Evolutionary conservation across 2,329 filamentous ascomycete genomes (phyloP), one percentile per base, ranked within the genome.

Genomic region (Scleromitrula shiraiana): DNA sequence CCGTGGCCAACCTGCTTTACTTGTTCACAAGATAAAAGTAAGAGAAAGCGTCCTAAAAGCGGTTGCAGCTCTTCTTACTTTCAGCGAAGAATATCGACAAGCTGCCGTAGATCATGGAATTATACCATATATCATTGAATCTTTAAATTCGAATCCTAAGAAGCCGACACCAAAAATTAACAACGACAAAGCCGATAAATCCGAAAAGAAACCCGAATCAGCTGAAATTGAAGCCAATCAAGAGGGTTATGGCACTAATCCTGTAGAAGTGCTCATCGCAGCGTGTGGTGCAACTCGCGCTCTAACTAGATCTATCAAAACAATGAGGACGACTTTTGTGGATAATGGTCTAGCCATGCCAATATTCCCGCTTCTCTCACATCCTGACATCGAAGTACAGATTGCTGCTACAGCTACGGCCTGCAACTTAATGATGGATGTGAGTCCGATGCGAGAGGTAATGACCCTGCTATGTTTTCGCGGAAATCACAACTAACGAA

Each of bases 371-470:
- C 78, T 96, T 38, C 73, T 97, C 54, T 80, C 75, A 49, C 85
- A 93, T 64, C 74, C 76, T 6, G 80, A 93, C 56, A 68, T 88
- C 26, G 82, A 91, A 44, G 82, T 97, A 4, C 85, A 90, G 62
- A 83, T 93, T 62, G 88, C 89, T 41, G 88, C 91, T 5, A 94
- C 88, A 0, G 83, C 85, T 29, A 83, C 85, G 6, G 78, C 94
- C 32, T 88, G 83, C 58, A 98, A 98, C 64, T 68, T 98, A 41
- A 77, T 95, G 5, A 73, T 89, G 39, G 88, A 95, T 53, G 87
- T 94, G 58, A 96, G 90, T 62, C 90, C 93, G 1, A 89, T 96
- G 80, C 83, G 88, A 65, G 82, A 88, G 64, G 88, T 91, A 65
- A 71, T 82, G 72, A 42, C 14, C 45, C 30, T 10, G 27, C 48